A percentile compares a stretch with the other conserved stretches of the same genome.
These are phyloP conservation scores for Galerina marginata DNA, from an alignment of 768 basidiomycete species.

Conservation along the genomic window DNA sequence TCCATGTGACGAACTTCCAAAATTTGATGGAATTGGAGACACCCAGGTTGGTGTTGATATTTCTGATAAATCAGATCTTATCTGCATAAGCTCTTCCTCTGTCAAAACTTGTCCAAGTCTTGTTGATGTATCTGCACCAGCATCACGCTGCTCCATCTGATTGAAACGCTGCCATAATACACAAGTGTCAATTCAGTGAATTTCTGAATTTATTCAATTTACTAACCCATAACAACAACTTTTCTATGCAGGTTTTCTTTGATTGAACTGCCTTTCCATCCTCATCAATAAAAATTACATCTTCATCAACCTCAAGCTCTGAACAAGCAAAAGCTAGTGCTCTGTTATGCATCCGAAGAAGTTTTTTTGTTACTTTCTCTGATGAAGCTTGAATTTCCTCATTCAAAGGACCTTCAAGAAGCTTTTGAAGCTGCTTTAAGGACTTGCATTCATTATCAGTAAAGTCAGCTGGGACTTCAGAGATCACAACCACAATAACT, in stretches of 20 bases:
- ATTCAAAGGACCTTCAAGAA: no score
- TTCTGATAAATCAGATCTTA: slow-evolving; percentile 26
- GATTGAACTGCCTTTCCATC: no score
- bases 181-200: no score
- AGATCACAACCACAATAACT: neutral
- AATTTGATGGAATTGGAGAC: slow-evolving; percentile 22
- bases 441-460: neutral
- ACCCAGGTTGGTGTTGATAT: slow-evolving; percentile 32
- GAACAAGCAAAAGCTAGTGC: no score
- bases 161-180: neutral
- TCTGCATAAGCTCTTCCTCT: slow-evolving; percentile 18
- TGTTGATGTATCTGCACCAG: neutral
- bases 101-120: slow-evolving; percentile 13
- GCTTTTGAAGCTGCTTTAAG: no score
- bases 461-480: neutral
- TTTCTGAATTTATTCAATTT: neutral
- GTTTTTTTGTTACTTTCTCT: no score
- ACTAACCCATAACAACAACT: no score
- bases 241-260: no score
- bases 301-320: no score
- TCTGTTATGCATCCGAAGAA: no score
- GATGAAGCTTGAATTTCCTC: no score
- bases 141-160: neutral
- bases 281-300: no score
- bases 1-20: slow-evolving; percentile 25